These are phyloP conservation scores for Neolentinus lepideus DNA, from an alignment of 1,284 basidiomycete species.

Conservation along the genomic window DNA sequence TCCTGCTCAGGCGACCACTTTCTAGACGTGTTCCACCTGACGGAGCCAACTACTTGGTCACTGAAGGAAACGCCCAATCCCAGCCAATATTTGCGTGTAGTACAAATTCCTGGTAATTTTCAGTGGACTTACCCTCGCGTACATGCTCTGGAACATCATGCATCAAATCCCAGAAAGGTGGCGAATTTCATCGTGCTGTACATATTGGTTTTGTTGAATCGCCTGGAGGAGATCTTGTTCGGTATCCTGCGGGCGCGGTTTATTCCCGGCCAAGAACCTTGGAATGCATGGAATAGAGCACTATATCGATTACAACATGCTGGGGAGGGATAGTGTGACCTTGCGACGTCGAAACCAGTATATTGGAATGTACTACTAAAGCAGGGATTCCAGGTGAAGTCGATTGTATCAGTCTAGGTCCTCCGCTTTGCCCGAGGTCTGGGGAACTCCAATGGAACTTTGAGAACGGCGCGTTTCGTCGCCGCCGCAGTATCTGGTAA, in stretches of 20 bases:
- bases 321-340: no score
- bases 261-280: background rate
- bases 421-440: conserved; percentile 41
- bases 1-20: conserved; percentile 14
- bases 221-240: background rate
- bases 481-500: conserved; percentile 51
- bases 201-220: background rate
- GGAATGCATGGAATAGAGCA: conserved; percentile 1
- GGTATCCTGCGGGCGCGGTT: background rate
- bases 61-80: background rate
- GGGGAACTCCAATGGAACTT: conserved; percentile 74
- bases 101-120: background rate
- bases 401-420: background rate
- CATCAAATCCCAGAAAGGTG: background rate
- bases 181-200: background rate
- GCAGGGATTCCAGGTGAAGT: no score
- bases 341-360: no score
- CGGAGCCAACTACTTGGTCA: background rate
- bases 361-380: no score
- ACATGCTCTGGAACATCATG: background rate
- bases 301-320: background rate
- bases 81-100: background rate
- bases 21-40: background rate
- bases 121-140: background rate
- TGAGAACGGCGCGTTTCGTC: conserved; percentile 64